Evolutionary conservation across 2,329 filamentous ascomycete genomes (phyloP).

Genomic region (Scolecobasidium constrictum): DNA sequence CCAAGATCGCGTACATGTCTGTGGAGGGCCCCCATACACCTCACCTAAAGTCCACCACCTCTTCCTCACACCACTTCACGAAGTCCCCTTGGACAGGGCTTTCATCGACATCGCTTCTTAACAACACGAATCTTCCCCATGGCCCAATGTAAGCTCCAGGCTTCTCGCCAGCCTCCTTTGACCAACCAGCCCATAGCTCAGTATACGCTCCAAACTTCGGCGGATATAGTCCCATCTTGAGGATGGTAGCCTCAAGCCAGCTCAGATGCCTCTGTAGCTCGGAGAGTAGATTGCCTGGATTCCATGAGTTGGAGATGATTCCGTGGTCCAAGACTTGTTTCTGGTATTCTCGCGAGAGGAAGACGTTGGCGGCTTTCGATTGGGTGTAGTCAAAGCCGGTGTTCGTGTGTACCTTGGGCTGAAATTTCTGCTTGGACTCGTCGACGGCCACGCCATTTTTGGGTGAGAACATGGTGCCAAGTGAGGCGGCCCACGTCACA

Average conservation of each 20-base stretch:
- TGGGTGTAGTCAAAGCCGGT: conserved; percentile 9
- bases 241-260: conserved; percentile 8
- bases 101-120: conserved; percentile 1
- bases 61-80: conserved; percentile 10
- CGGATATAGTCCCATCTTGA: conserved; percentile 8
- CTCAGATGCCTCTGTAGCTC: conserved; percentile 10
- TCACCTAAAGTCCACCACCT: conserved; percentile 6
- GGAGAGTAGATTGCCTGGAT: conserved; percentile 10
- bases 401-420: background rate
- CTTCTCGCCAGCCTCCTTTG: conserved; percentile 4
- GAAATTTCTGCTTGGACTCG: background rate
- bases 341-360: conserved; percentile 9
- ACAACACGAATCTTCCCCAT: conserved; percentile 8
- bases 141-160: conserved; percentile 9
- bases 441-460: conserved; percentile 9
- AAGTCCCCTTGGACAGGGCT: conserved; percentile 5
- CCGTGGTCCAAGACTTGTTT: conserved; percentile 7
- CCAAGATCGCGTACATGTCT: too few species aligned
- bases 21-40: too few species aligned
- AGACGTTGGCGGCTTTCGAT: conserved; percentile 2
- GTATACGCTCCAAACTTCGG: conserved; percentile 10
- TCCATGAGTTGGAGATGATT: conserved; percentile 9
- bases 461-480: conserved; percentile 5
- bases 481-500: conserved; percentile 10
- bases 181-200: conserved; percentile 9